phyloP scores from a whole-genome alignment of 2,329 filamentous ascomycete genomes.

The Neoascochyta sp. region DNA sequence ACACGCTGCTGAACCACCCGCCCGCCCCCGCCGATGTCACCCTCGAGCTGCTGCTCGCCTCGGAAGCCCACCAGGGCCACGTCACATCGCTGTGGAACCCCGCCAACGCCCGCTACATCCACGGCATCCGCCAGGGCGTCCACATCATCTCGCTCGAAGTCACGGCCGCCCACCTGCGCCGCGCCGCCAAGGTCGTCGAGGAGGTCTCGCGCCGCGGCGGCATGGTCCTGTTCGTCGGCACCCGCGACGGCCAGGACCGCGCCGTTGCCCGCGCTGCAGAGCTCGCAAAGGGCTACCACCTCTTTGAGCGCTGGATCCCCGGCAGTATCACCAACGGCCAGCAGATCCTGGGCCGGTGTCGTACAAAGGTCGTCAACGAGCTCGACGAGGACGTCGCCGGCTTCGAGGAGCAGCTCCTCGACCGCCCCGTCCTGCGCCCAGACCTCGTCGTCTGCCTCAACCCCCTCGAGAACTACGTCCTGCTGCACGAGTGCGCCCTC shows the following conservation, averaged over 20 bases:
- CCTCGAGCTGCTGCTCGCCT: slow-evolving; percentile 71
- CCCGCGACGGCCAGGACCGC: slow-evolving; percentile 73
- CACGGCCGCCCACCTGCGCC: slow-evolving; percentile 83
- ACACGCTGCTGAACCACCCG: slow-evolving; percentile 65
- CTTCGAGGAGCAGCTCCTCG: slow-evolving; percentile 62
- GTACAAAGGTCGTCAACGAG: slow-evolving; percentile 72
- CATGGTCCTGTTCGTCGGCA: slow-evolving; percentile 86
- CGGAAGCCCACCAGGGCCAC: slow-evolving; percentile 66
- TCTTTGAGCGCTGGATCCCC: slow-evolving; percentile 91
- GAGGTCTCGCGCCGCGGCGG: slow-evolving; percentile 80
- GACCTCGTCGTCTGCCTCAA: slow-evolving; percentile 93
- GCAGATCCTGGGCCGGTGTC: slow-evolving; percentile 71
- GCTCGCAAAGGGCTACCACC: slow-evolving; percentile 73
- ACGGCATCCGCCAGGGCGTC: slow-evolving; percentile 79
- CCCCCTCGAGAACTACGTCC: slow-evolving; percentile 82
- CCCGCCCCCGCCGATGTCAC: slow-evolving; percentile 76
- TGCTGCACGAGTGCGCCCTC: slow-evolving; percentile 86
- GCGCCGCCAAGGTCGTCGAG: slow-evolving; percentile 87
- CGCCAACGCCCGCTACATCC: slow-evolving; percentile 89
- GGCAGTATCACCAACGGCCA: slow-evolving; percentile 91
- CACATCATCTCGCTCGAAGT: slow-evolving; percentile 91
- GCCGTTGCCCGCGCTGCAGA: slow-evolving; percentile 77
- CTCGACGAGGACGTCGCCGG: slow-evolving; percentile 61
- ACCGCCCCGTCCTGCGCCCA: slow-evolving; percentile 68
- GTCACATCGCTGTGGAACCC: slow-evolving; percentile 91